These are phyloP conservation scores for Colletotrichum tropicale DNA, from an alignment of 2,329 filamentous ascomycete genomes.

Conservation along the genomic window DNA sequence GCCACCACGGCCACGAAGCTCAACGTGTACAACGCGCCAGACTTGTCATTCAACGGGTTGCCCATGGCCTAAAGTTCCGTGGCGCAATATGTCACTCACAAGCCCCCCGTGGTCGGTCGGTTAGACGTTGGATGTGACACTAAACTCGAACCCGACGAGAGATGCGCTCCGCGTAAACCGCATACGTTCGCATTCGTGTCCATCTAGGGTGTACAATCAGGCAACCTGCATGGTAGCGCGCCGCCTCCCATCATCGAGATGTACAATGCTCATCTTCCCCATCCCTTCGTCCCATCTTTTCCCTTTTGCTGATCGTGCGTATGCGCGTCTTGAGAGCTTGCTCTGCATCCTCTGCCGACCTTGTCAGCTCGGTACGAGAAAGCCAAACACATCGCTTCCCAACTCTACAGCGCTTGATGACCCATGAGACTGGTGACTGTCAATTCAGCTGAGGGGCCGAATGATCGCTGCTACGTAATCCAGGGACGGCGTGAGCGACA, in stretches of 20 bases:
- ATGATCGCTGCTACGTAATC: constrained; percentile 19
- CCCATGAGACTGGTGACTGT: constrained; percentile 12
- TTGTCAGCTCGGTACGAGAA: not conserved
- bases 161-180: constrained; percentile 7
- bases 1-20: not conserved
- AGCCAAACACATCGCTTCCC: not conserved
- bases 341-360: not conserved
- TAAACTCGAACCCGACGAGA: not conserved
- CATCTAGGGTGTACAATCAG: not conserved
- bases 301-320: not conserved
- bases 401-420: not conserved
- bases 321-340: not conserved
- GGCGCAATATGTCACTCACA: not conserved
- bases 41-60: not conserved
- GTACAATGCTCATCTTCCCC: not conserved
- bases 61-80: not conserved
- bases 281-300: not conserved
- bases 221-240: not conserved
- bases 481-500: not conserved
- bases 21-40: not conserved
- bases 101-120: not conserved
- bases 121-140: not conserved
- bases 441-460: constrained; percentile 3
- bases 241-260: not conserved
- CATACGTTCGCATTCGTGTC: constrained; percentile 9